phyloP scores from a whole-genome alignment of 768 basidiomycete species.

The Termitomyces heimii region DNA sequence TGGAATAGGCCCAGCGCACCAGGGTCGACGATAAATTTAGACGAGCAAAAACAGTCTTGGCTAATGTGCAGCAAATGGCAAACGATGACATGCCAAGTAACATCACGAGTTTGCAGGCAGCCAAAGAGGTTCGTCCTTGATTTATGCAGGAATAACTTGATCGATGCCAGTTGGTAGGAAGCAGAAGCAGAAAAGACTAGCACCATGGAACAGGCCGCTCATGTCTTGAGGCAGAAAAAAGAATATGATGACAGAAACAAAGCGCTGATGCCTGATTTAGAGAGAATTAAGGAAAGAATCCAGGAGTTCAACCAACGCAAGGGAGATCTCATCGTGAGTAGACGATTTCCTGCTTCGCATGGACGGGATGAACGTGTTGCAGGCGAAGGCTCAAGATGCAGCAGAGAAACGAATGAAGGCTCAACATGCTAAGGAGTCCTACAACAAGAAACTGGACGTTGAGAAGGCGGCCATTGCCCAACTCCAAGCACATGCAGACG shows the following conservation, averaged over 20 bases:
- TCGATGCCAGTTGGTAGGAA: constrained; percentile 32
- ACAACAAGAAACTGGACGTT: constrained; percentile 42
- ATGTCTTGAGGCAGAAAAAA: constrained; percentile 37
- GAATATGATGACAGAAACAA: constrained; percentile 40
- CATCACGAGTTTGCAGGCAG: constrained; percentile 49
- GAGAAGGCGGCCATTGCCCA: constrained; percentile 41
- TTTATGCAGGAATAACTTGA: not conserved
- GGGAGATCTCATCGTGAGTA: constrained; percentile 38
- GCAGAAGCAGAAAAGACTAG: constrained; percentile 45
- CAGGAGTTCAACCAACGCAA: constrained; percentile 43
- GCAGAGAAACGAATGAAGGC: constrained; percentile 43
- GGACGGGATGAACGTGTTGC: not conserved
- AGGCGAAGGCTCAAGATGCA: constrained; percentile 48
- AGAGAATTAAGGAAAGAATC: constrained; percentile 42
- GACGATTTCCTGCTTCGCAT: not conserved
- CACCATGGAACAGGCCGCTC: constrained; percentile 42
- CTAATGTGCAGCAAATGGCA: constrained; percentile 47
- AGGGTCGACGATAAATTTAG: constrained; percentile 9
- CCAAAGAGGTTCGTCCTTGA: constrained; percentile 38
- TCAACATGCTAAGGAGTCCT: constrained; percentile 43
- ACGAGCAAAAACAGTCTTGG: constrained; percentile 20
- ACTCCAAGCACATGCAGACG: constrained; percentile 38
- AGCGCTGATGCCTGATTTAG: constrained; percentile 34
- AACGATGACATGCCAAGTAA: constrained; percentile 67
- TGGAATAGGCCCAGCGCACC: constrained; percentile 21